A percentile compares a stretch with the other conserved stretches of the same genome.
Conservation (phyloP, 2,329 filamentous ascomycete genomes). For the Cladosporium colombiae region DNA sequence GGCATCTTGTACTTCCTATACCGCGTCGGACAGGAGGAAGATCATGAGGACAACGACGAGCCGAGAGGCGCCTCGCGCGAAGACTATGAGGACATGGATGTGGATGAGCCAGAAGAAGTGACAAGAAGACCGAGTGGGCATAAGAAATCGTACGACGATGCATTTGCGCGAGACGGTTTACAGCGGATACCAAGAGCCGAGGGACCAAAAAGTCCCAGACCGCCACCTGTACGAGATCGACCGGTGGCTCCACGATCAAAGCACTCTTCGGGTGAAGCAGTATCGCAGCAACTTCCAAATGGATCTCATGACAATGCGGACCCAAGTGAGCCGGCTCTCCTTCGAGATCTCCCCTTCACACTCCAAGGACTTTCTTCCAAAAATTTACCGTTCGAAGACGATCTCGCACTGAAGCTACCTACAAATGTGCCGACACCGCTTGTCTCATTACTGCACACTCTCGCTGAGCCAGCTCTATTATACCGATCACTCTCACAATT, state of each 20-base stretch:
- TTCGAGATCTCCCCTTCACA: constrained; percentile 81
- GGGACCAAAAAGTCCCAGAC: constrained; percentile 29
- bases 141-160: constrained; percentile 46
- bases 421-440: constrained; percentile 78
- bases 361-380: constrained; percentile 88
- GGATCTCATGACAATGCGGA: constrained; percentile 21
- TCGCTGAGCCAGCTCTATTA: constrained; percentile 91
- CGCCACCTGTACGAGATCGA: constrained; percentile 28
- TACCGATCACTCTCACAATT: constrained; percentile 81
- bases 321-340: constrained; percentile 48
- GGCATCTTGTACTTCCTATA: constrained; percentile 90
- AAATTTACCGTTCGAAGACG: constrained; percentile 73
- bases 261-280: constrained; percentile 15
- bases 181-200: constrained; percentile 38
- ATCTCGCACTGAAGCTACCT: constrained; percentile 73
- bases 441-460: constrained; percentile 79
- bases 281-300: constrained; percentile 16
- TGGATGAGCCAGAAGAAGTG: constrained; percentile 16
- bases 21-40: constrained; percentile 56
- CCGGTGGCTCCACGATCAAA: constrained; percentile 27
- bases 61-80: not conserved
- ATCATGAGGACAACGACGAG: constrained; percentile 11
- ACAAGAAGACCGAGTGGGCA: constrained; percentile 20
- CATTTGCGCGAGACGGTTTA: constrained; percentile 50
- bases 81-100: constrained; percentile 22